Base-by-base conservation (phyloP, 2,329 filamentous ascomycete species). In the Cryoendolithus antarcticus region DNA sequence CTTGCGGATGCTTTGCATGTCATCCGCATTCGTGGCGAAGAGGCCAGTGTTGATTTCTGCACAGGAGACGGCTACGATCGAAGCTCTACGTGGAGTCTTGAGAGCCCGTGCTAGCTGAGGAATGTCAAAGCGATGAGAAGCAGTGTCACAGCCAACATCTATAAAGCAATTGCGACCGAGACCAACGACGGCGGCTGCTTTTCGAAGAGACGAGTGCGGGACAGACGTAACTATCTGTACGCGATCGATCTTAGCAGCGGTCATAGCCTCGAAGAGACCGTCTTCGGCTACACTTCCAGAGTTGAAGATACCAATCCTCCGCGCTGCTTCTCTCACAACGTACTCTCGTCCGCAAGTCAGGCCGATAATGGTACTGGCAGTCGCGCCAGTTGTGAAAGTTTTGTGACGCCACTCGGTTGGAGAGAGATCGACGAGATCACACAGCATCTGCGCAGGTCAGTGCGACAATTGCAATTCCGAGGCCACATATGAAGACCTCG, bases 381-480 rank as follows among this genome's bases (percentile, higher is more conserved):
- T 83, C 2, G 77, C 66, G 33, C 75, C 89, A 0, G 91, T 82
- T 2, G 89, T 80, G 50, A 95, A 93, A 9, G 75, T 86, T 3
- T 73, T 77, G 41, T 89, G 88, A 1, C 75, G 72, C 84, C 75
- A 83, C 4, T 60, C 49, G 1, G 55, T 54, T 1, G 62, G 61
- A 2, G 71, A 67, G 0, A 94, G 64, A 1, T 66, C 60, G 12
- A 94, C 62, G 2, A 94, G 59, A 30, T 80, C 70, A 35, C 75
- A 65, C 4, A 94, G 61, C 65, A 93, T 75, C 11, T 98, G 91
- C 61, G 67, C 76, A 35, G 69, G 73, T 37, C 73, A 71, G 1
- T 98, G 91, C 60, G 93, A 98, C 65, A 96, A 94, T 56, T 98
- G 91, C 68, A 76, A 72, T 47, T 83, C 79, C 2, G 77, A 75